Evolutionary conservation across 2,329 filamentous ascomycete genomes (phyloP), one percentile per base, ranked within the genome.

Genomic region (Aureobasidium namibiae): DNA sequence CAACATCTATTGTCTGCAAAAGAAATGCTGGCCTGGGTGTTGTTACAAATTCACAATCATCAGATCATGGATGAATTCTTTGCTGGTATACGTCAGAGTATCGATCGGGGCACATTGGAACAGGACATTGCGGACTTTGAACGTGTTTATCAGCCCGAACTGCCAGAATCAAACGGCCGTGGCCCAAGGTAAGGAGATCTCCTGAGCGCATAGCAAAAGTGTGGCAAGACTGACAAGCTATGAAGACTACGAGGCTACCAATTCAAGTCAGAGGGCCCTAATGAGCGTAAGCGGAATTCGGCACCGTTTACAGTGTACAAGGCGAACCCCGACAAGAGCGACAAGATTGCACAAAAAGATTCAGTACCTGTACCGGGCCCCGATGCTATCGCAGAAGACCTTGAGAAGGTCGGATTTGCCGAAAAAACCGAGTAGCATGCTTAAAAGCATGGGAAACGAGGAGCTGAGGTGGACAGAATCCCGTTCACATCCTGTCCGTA

Each of bases 11-110:
- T 99, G 6, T 80, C 84, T 48, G 91, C 94, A 0, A 95, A 92
- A 69, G 94, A 99, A 73, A 97, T 99, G 94, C 83, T 96, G 4
- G 92, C 88, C 24, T 99, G 94, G 94, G 89, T 87, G 0, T 79
- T 99, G 8, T 79, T 99, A 8, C 92, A 97, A 71, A 81, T 96
- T 3, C 94, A 99, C 75, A 99, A 99, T 70, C 86, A 95, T 70
- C 80, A 85, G 62, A 75, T 88, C 8, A 73, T 95, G 56, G 80
- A 82, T 46, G 67, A 75, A 0, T 96, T 97, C 75, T 96, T 97
- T 71, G 72, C 76, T 0, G 81, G 78, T 0, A 77, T 96, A 7
- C 84, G 92, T 21, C 69, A 73, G 1, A 84, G 84, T 59, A 86
- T 97, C 16, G 70, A 72, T 34, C 71, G 71, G 0, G 78, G 75